Evolutionary conservation across 2,329 filamentous ascomycete genomes (phyloP), one percentile per base, ranked within the genome.

Genomic region (Aspergillus hortae): DNA sequence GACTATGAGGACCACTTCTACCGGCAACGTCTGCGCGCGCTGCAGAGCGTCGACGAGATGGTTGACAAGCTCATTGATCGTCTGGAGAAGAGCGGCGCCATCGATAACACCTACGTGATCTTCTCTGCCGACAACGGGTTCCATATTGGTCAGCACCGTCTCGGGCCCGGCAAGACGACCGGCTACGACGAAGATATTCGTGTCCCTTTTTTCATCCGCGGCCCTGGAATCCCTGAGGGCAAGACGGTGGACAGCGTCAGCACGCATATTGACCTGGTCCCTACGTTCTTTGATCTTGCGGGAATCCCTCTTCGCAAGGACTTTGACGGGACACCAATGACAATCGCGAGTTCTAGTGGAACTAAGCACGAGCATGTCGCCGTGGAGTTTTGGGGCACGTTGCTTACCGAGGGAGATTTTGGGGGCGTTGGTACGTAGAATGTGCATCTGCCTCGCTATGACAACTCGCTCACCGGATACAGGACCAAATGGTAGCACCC

Each of bases 211-310:
- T 74, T 83, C 33, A 75, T 87, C 15, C 75, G 83, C 9, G 84
- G 84, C 0, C 83, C 84, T 0, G 80, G 80, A 0, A 68, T 86
- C 2, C 67, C 75, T 0, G 57, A 65, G 10, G 76, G 76, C 1
- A 57, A 71, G 6, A 68, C 67, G 0, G 67, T 72, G 3, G 66
- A 78, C 19, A 64, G 75, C 4, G 78, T 83, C 2, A 85, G 81
- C 0, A 80, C 82, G 0, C 85, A 88, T 54, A 84, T 84, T 3
- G 85, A 87, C 58, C 67, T 88, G 2, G 82, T 81, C 0, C 84
- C 85, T 0, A 87, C 84, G 0, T 65, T 87, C 9, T 72, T 86
- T 33, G 66, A 74, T 7, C 60, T 70, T n/a, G 69, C 72, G 2
- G 70, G 70, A 1, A 63, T 68, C 44, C 65, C 72, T 0, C 58